Conservation (phyloP, 805 yeast genomes). For the Blastobotrys attinorum region DNA sequence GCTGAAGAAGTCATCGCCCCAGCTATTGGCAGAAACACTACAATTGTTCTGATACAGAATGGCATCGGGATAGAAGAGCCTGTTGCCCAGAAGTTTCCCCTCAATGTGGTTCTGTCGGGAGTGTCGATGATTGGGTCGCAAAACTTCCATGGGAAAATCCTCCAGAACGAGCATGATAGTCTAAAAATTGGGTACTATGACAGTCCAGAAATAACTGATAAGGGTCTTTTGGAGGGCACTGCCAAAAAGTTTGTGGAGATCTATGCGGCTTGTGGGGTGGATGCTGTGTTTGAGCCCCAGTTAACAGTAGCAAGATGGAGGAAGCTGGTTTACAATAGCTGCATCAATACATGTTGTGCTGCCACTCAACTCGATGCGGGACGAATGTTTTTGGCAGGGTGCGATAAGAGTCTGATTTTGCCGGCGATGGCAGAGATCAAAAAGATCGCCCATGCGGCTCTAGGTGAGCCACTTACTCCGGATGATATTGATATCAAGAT, state of each 20-base stretch:
- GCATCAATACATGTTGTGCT: conserved; percentile 56
- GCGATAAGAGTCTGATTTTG: conserved; percentile 32
- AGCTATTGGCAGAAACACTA: conserved; percentile 40
- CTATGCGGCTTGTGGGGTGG: conserved; percentile 39
- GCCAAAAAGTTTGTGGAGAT: conserved; percentile 39
- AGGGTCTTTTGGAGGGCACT: conserved; percentile 23
- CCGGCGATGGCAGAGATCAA: conserved; percentile 67
- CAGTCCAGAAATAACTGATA: conserved; percentile 25
- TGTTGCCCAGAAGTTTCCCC: conserved; percentile 43
- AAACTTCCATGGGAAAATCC: conserved; percentile 41
- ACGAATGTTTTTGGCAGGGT: conserved; percentile 40
- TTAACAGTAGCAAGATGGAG: conserved; percentile 51
- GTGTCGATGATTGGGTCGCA: conserved; percentile 57
- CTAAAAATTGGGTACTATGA: conserved; percentile 47
- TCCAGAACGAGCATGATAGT: conserved; percentile 45
- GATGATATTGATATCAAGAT: conserved; percentile 41
- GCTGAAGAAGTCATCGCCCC: conserved; percentile 45
- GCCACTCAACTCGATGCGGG: conserved; percentile 54
- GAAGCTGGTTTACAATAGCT: conserved; percentile 63
- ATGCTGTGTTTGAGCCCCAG: conserved; percentile 35
- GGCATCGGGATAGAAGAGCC: conserved; percentile 59
- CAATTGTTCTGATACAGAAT: conserved; percentile 54
- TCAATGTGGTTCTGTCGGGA: conserved; percentile 48
- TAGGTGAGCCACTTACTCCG: conserved; percentile 35
- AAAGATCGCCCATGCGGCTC: conserved; percentile 62